Evolutionary conservation across 176 grass and related monocot genomes (phyloP), one percentile per base, ranked within the genome.

Genomic region (Luzula sylvatica): DNA sequence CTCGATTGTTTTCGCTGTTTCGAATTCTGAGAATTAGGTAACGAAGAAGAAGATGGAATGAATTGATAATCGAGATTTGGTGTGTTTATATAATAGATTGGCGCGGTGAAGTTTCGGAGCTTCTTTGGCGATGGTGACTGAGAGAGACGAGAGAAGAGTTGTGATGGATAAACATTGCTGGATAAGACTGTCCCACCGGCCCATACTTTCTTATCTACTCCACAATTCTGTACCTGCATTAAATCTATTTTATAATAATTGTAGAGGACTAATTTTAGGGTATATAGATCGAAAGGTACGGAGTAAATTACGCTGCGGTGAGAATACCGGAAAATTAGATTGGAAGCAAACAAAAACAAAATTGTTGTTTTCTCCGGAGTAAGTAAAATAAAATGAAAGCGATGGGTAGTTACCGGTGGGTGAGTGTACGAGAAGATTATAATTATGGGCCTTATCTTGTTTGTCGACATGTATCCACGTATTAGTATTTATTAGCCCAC

Each of bases 51-150:
- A 44, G 7, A 45, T 52, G 17, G 44, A 56, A 50, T 38, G 62
- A 62, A 77, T 66, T 81, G 72, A 52, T 44, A 35, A 2, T n/a
- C 15, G 78, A 75, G 43, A 46, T 40, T 17, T 5, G 43, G 43
- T 13, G 43, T 5, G 43, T 46, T 46, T 17, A 46, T 5, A 46
- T 46, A 46, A 4, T n/a, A 12, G 4, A 15, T 12, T n/a, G 43
- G 43, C 5, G 4, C 12, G 5, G 15, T 13, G 11, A 46, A 4
- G 43, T 13, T 15, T 46, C 12, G 0, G 9, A 7, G 0, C 9
- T 35, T 35, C 9, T 32, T 35, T 35, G 5, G 30, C 5, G 30
- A 35, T 35, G 30, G 30, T 4, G 30, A 35, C 1, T 35, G 30
- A 35, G 30, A 35, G 30, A 35, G 9, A 46, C 4, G 43, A 40